Conservation (phyloP, 2,329 filamentous ascomycete species). For the Neonectria ditissima region DNA sequence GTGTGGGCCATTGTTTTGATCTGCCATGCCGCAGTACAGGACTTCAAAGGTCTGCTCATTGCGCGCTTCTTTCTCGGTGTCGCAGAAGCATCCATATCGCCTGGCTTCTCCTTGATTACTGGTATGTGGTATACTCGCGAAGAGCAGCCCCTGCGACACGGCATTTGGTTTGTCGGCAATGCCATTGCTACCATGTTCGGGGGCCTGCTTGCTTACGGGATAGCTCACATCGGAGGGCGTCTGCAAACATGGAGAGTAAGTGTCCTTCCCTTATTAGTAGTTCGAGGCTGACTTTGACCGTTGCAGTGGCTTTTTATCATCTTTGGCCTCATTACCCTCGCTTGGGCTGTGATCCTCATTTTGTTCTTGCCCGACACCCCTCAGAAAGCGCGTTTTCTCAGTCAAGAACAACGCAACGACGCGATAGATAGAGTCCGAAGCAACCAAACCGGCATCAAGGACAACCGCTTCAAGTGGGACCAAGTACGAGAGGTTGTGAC, state of each 20-base stretch:
- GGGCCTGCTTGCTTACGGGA: conserved; percentile 37
- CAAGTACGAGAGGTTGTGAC: conserved; percentile 38
- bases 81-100: conserved; percentile 41
- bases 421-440: conserved; percentile 34
- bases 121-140: conserved; percentile 43
- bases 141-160: conserved; percentile 39
- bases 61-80: conserved; percentile 39
- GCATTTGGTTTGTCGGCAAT: conserved; percentile 41
- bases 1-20: conserved; percentile 34
- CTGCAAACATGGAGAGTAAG: conserved; percentile 36
- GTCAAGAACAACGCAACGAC: conserved; percentile 26
- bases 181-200: conserved; percentile 38
- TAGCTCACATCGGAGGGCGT: conserved; percentile 33
- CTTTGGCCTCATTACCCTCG: conserved; percentile 38
- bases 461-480: conserved; percentile 37
- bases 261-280: neutral
- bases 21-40: conserved; percentile 37
- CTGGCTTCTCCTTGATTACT: conserved; percentile 38
- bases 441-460: conserved; percentile 39
- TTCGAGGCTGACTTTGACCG: neutral
- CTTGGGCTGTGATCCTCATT: conserved; percentile 27
- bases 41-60: conserved; percentile 31
- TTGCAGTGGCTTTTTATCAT: conserved; percentile 39
- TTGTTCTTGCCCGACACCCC: conserved; percentile 38
- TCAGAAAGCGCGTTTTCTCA: conserved; percentile 32